Evolutionary conservation across 1,284 basidiomycete genomes (phyloP), one percentile per base, ranked within the genome.

Genomic region (Pterulicium gracile): DNA sequence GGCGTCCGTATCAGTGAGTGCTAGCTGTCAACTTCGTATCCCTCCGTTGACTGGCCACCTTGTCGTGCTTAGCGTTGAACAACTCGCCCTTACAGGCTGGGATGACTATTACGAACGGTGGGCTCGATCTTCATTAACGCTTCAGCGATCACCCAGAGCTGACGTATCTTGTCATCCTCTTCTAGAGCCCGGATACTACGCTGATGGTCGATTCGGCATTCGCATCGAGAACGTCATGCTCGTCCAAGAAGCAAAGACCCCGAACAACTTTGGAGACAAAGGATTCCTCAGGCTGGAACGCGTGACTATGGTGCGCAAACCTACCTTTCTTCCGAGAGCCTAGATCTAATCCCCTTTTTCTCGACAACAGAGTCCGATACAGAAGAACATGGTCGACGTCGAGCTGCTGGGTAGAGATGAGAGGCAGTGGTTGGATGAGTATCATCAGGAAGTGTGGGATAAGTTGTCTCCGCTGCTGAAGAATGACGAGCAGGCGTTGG

Each of bases 201-300:
- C 81, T 14, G 93, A 97, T 56, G 95, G 93, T 3, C 69, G 77
- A 49, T 98, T 86, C 59, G 95, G 95, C 2, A 91, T 98, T 54
- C 81, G 95, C 2, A 93, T 96, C 55, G 95, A 98, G 66, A 92
- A 81, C 60, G 73, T 95, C 36, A 79, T 93, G 14, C 69, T 92
- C 21, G 83, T 94, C 4, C 73, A 75, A 49, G 73, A 82, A 32
- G 81, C 67, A 3, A 62, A 81, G 49, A 93, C 90, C 1, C 77
- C 72, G 3, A 77, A 93, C 61, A 88, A 91, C 59, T 97, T 94
- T 61, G 91, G 89, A 3, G 73, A 79, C 42, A 87, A 83, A 53
- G 86, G 82, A 2, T 96, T 79, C 62, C 72, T 95, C 19, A 72
- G 79, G 4, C 88, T 95, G 53, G 92, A 97, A 63, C 72, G 77